These are phyloP conservation scores for Aspergillus texensis DNA, from an alignment of 2,329 filamentous ascomycete species.

Conservation along the genomic window DNA sequence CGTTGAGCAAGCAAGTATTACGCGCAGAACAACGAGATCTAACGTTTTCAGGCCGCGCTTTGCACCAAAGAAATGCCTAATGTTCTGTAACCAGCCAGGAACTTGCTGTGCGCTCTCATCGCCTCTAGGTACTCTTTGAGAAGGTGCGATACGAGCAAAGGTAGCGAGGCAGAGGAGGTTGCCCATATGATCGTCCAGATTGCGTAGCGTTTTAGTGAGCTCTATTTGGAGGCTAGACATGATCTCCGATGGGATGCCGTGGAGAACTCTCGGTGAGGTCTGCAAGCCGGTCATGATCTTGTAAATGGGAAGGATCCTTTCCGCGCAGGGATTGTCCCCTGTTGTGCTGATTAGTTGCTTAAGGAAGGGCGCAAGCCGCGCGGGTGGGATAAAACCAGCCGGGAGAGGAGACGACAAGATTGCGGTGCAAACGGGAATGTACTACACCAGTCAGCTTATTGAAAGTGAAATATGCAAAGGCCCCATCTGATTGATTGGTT, in stretches of 20 bases:
- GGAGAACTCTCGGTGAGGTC: conserved; percentile 28
- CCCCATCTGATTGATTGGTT: not conserved
- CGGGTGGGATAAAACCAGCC: conserved; percentile 31
- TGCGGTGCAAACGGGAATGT: conserved; percentile 32
- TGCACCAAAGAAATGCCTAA: conserved; percentile 42
- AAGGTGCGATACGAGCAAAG: conserved; percentile 38
- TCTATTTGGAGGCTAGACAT: conserved; percentile 41
- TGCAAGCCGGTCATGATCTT: conserved; percentile 34
- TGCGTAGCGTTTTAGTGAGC: conserved; percentile 41
- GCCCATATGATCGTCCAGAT: conserved; percentile 43
- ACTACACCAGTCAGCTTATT: conserved; percentile 24
- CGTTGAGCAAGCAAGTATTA: conserved; percentile 44
- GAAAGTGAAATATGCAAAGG: not conserved
- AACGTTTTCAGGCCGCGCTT: conserved; percentile 44
- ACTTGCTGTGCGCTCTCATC: conserved; percentile 20
- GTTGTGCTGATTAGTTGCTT: conserved; percentile 32
- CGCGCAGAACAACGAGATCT: conserved; percentile 44
- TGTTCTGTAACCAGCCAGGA: conserved; percentile 37
- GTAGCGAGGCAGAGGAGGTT: conserved; percentile 47
- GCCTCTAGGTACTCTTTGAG: conserved; percentile 9
- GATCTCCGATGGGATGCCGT: conserved; percentile 34
- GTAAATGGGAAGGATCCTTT: conserved; percentile 39
- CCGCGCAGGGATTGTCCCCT: conserved; percentile 32
- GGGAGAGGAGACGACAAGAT: conserved; percentile 41
- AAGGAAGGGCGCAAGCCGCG: conserved; percentile 37